A percentile compares a stretch with the other conserved stretches of the same genome.
Conservation (phyloP, 75 land plant species). For the Picea sitchensis region DNA sequence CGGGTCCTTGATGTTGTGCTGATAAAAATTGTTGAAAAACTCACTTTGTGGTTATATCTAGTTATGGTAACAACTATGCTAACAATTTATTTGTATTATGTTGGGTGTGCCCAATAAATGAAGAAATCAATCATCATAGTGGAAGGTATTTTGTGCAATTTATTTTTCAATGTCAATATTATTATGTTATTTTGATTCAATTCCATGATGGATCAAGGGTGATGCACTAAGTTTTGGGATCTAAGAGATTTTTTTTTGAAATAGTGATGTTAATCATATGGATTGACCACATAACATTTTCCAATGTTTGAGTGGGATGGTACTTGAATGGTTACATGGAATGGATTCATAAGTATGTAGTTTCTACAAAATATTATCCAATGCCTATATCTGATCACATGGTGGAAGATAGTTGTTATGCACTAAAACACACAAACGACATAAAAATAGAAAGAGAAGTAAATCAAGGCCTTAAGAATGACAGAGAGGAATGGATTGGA, state of each 20-base stretch:
- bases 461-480: too few relatives aligned
- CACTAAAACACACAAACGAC: too few relatives aligned
- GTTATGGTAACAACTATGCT: conserved; percentile 38
- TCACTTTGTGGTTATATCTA: conserved; percentile 22
- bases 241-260: not conserved
- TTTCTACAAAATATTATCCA: not conserved
- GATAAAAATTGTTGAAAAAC: not conserved
- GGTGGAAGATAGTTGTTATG: not conserved
- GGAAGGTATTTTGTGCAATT: not conserved
- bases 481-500: too few relatives aligned
- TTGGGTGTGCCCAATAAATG: conserved; percentile 35
- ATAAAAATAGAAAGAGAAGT: too few relatives aligned
- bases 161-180: not conserved
- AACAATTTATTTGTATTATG: conserved; percentile 54
- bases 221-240: too few relatives aligned
- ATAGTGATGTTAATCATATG: not conserved
- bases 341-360: not conserved
- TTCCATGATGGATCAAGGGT: not conserved
- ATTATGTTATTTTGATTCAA: not conserved
- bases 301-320: too few relatives aligned
- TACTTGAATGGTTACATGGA: not conserved
- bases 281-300: not conserved
- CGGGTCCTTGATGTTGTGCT: conserved; percentile 8
- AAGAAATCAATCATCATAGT: not conserved
- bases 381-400: not conserved